Conservation (phyloP, 257 asterid genomes). For the Fraxinus quadrangulata region DNA sequence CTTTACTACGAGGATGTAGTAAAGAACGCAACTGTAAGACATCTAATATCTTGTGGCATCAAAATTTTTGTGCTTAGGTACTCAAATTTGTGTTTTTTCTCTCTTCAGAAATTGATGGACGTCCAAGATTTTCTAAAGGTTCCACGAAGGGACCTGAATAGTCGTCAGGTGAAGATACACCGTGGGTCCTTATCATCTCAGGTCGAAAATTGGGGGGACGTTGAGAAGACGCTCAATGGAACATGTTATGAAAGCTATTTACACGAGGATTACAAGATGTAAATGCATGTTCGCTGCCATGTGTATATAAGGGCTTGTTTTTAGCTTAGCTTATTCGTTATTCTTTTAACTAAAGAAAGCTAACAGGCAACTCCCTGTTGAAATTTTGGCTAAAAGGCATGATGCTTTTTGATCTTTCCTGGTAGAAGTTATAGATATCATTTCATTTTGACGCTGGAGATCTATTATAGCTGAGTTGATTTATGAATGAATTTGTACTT, state of each 20-base stretch:
- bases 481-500: neutral
- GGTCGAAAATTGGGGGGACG: conserved; percentile 82
- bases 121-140: conserved; percentile 83
- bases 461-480: neutral
- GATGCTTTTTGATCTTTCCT: neutral
- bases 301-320: conserved; percentile 38
- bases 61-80: neutral
- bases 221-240: conserved; percentile 67
- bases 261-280: conserved; percentile 60
- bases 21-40: conserved; percentile 71
- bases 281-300: conserved; percentile 25
- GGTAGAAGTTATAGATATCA: neutral
- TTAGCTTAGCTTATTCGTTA: conserved; percentile 48
- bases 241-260: conserved; percentile 67
- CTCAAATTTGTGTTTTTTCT: neutral
- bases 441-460: neutral
- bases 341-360: conserved; percentile 50
- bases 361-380: conserved; percentile 43
- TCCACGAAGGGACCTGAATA: conserved; percentile 56
- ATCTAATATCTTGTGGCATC: conserved; percentile 6
- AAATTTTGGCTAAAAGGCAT: conserved; percentile 42
- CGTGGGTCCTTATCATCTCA: conserved; percentile 72
- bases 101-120: conserved; percentile 62
- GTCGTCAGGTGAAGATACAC: conserved; percentile 95
- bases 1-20: conserved; percentile 83